Base-by-base conservation (phyloP, 176 grass and related monocot genomes). In the Poa pratensis region DNA sequence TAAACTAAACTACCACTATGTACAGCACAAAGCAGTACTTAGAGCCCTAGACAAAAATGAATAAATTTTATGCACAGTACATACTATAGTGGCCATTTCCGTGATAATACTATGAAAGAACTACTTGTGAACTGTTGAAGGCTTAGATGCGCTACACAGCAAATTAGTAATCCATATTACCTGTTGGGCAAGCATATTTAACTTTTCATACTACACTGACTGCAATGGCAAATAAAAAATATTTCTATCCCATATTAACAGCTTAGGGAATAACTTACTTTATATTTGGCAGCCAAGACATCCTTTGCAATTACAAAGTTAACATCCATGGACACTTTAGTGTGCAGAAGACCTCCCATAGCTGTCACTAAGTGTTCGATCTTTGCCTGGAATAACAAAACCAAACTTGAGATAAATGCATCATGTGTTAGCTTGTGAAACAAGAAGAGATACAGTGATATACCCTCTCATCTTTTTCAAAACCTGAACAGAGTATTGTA, bases 261-360 rank as follows among this genome's bases (percentile, higher is more conserved):
- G n/a, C 27, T 53, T 87, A 50, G 49, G 77, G 71, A n/a, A 52
- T 39, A 79, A 89, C 90, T 89, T 92, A 98, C 96, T 94, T 94
- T 93, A 77, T 98, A 95, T 73, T 98, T 95, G 76, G 83, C 30
- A 77, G 84, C 89, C 73, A 87, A 84, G 75, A 98, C 96, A 90
- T 95, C 90, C 70, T 98, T 98, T 50, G 86, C 91, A 79, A 98
- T 87, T 73, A 95, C 91, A 82, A 98, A 98, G 86, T 95, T 88
- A 50, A 90, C 83, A 88, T 98, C 96, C 69, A 64, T 77, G 72
- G 89, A 89, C 49, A 67, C 54, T 89, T 89, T 93, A 59, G 39
- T 55, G 28, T 89, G 87, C 62, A 90, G 82, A 85, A 87, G 39
- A 17, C 96, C 96, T 69, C 96, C 96, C 93, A 95, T 98, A 58